phyloP scores from a whole-genome alignment of 371 early-diverging fungal genomes.

The Blastocladiella emersonii region DNA sequence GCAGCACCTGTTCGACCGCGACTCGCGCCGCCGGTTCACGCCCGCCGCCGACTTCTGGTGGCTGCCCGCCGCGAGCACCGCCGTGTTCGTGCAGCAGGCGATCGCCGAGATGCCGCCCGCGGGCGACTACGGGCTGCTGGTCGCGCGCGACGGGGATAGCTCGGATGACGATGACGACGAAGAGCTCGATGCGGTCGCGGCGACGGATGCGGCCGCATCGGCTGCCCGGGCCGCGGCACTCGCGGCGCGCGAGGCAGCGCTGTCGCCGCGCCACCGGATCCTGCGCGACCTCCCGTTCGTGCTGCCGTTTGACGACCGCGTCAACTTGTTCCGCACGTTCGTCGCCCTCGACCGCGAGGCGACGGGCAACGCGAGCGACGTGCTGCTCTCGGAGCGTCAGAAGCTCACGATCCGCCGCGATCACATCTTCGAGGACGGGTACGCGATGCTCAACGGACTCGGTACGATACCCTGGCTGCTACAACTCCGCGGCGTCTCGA shows the following conservation, averaged over 20 bases:
- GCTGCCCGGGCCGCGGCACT: neutral
- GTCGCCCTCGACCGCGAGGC: constrained; percentile 49
- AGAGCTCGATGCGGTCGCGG: neutral
- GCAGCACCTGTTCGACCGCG: neutral
- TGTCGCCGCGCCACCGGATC: constrained; percentile 53
- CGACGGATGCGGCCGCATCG: too few relatives aligned
- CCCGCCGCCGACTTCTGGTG: neutral
- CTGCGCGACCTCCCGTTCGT: constrained; percentile 77
- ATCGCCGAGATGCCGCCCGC: neutral
- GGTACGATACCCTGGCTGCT: constrained; percentile 17
- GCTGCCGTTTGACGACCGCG: constrained; percentile 74
- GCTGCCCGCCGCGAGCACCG: neutral
- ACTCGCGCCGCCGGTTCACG: neutral
- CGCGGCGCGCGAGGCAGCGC: neutral
- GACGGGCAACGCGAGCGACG: constrained; percentile 11
- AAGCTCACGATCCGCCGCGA: constrained; percentile 47
- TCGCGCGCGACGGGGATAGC: neutral
- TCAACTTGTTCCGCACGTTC: constrained; percentile 67
- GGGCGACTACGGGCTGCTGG: constrained; percentile 4
- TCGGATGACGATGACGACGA: neutral
- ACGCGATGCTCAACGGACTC: constrained; percentile 38
- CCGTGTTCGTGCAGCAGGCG: neutral
- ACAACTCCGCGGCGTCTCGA: neutral
- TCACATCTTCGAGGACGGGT: constrained; percentile 81
- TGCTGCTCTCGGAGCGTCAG: constrained; percentile 1